phyloP scores from a whole-genome alignment of 176 grass and related monocot genomes.

The Luzula sylvatica region DNA sequence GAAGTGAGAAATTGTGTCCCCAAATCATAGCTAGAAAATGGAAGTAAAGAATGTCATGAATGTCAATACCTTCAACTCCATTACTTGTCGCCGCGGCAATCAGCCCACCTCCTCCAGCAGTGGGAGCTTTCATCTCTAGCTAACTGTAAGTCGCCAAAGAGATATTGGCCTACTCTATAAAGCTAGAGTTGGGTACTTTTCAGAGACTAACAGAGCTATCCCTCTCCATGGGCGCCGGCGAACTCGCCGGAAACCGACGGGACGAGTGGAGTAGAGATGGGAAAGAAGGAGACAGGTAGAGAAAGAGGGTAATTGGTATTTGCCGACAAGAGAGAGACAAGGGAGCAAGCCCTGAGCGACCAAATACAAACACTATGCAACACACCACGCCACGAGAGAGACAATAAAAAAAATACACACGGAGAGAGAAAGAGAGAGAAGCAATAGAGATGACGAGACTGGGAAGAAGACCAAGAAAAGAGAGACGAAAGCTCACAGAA shows the following conservation, averaged over 20 bases:
- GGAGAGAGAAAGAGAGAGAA: constrained; percentile 8
- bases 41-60: neutral
- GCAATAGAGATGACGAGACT: constrained; percentile 10
- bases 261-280: neutral
- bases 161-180: neutral
- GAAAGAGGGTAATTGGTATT: neutral
- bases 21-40: neutral
- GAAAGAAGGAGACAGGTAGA: constrained; percentile 1
- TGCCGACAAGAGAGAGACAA: constrained; percentile 33
- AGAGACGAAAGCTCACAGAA: constrained; percentile 19
- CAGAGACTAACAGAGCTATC: neutral
- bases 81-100: neutral
- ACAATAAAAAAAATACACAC: neutral
- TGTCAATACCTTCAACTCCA: constrained; percentile 34
- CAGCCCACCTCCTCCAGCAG: neutral
- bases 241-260: constrained; percentile 5
- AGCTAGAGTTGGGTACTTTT: neutral
- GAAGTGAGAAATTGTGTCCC: no score
- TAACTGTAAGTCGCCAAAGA: neutral
- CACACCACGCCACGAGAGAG: neutral
- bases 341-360: constrained; percentile 9
- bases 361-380: neutral
- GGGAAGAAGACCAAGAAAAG: constrained; percentile 10
- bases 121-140: constrained; percentile 10
- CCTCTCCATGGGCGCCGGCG: neutral